Evolutionary conservation across 495 filamentous ascomycete genomes (phyloP).

Genomic region (Beverwykella pulmonaria): DNA sequence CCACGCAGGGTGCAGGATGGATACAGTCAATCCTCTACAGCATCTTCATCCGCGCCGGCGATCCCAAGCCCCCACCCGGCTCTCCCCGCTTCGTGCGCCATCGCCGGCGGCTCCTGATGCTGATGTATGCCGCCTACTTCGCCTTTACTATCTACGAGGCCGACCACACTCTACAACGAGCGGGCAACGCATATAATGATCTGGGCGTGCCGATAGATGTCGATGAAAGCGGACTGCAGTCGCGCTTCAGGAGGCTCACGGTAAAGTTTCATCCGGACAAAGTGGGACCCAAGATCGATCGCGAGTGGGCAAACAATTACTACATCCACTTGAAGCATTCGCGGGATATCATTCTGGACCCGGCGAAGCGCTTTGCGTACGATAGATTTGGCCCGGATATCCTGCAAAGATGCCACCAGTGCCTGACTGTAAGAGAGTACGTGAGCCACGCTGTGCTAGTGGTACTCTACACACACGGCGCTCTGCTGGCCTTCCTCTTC

Average conservation of each 20-base stretch:
- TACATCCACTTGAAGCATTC: slow-evolving; percentile 83
- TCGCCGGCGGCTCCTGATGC: slow-evolving; percentile 77
- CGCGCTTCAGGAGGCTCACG: slow-evolving; percentile 82
- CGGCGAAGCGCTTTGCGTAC: slow-evolving; percentile 84
- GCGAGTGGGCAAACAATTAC: slow-evolving; percentile 56
- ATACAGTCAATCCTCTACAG: slow-evolving; percentile 82
- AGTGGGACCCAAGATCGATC: slow-evolving; percentile 48
- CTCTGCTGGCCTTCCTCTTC: slow-evolving; percentile 63
- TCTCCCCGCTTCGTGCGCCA: slow-evolving; percentile 68
- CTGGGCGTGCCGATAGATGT: slow-evolving; percentile 68
- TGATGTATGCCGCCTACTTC: slow-evolving; percentile 80
- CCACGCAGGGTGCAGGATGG: slow-evolving; percentile 75
- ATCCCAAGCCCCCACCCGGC: slow-evolving; percentile 75
- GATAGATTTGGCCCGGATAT: slow-evolving; percentile 82
- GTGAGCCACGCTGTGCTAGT: slow-evolving; percentile 64
- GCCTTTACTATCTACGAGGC: slow-evolving; percentile 93
- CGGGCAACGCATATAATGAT: slow-evolving; percentile 74
- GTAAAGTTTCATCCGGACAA: slow-evolving; percentile 92
- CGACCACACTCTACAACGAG: slow-evolving; percentile 72
- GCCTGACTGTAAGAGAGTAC: slow-evolving; percentile 73
- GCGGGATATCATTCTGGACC: slow-evolving; percentile 79
- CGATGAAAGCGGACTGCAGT: slow-evolving; percentile 75
- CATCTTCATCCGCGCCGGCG: slow-evolving; percentile 87
- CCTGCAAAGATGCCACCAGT: slow-evolving; percentile 66
- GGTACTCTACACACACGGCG: slow-evolving; percentile 66